phyloP scores from a whole-genome alignment of 345 rosid species.

The Adansonia digitata region DNA sequence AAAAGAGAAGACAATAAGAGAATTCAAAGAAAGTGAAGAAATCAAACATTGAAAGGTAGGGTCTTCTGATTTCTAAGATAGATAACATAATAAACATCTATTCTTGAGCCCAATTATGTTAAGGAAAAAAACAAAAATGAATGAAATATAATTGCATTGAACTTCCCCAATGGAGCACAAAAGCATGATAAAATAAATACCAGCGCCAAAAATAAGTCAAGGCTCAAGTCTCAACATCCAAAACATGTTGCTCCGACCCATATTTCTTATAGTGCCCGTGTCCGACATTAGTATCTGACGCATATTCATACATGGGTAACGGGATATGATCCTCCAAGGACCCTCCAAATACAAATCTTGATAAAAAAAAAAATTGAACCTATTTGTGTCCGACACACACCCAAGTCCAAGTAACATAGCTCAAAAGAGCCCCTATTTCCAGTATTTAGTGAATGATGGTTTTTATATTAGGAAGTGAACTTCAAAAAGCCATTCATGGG shows the following conservation, averaged over 20 bases:
- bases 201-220: neutral
- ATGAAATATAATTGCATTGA: neutral
- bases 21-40: neutral
- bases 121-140: neutral
- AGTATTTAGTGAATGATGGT: neutral
- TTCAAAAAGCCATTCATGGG: neutral
- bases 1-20: neutral
- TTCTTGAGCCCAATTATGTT: neutral
- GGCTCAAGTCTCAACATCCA: neutral
- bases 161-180: neutral
- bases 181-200: no score
- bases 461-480: neutral
- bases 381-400: no score
- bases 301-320: no score
- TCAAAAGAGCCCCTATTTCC: neutral
- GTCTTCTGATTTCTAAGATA: neutral
- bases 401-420: no score
- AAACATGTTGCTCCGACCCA: no score
- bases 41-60: no score
- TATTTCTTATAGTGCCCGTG: no score
- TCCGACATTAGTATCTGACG: no score
- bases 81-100: neutral
- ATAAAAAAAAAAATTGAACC: no score
- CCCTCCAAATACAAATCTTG: no score
- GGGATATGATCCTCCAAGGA: no score